Percentiles rank a stretch among this genome's conserved stretches.
These are phyloP conservation scores for Vanilla planifolia DNA, from an alignment of 106 monocot species.

Conservation along the genomic window DNA sequence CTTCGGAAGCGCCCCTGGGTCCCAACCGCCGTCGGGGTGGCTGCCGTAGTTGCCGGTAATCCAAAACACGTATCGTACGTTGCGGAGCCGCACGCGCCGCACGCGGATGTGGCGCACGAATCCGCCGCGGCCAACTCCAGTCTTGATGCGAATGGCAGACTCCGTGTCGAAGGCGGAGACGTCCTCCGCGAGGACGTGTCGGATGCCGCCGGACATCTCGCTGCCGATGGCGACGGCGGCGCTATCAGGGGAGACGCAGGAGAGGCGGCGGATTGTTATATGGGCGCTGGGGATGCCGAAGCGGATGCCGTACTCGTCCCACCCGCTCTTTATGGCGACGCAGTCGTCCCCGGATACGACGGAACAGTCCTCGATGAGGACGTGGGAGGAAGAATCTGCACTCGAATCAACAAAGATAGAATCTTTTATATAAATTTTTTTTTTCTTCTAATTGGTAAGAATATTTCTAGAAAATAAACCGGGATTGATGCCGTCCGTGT, in stretches of 20 bases:
- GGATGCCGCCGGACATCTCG: slow-evolving; percentile 87
- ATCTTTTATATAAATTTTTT: not conserved
- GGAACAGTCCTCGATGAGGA: slow-evolving; percentile 74
- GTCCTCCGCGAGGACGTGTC: slow-evolving; percentile 60
- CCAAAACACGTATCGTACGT: slow-evolving; percentile 80
- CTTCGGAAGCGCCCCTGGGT: slow-evolving; percentile 65
- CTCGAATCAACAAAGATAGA: not conserved
- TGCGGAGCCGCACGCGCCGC: slow-evolving; percentile 39
- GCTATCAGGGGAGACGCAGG: slow-evolving; percentile 84
- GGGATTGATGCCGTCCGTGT: slow-evolving; percentile 89
- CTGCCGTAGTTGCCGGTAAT: slow-evolving; percentile 63
- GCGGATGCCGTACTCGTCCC: slow-evolving; percentile 85
- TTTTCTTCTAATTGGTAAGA: too few relatives aligned
- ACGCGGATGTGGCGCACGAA: slow-evolving; percentile 63
- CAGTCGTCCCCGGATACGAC: slow-evolving; percentile 87
- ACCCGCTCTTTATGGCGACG: slow-evolving; percentile 82
- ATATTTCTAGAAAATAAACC: too few relatives aligned
- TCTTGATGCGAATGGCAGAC: slow-evolving; percentile 71
- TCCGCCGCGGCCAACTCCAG: slow-evolving; percentile 57
- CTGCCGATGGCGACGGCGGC: slow-evolving; percentile 76
- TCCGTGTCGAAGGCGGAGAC: slow-evolving; percentile 74
- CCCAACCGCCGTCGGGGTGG: slow-evolving; percentile 60
- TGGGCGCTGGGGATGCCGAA: slow-evolving; percentile 67
- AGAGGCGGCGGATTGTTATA: slow-evolving; percentile 53
- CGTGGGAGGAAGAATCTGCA: slow-evolving; percentile 75